Evolutionary conservation across 108 stramenopile species (phyloP).

Genomic region (Bacterosira constricta): DNA sequence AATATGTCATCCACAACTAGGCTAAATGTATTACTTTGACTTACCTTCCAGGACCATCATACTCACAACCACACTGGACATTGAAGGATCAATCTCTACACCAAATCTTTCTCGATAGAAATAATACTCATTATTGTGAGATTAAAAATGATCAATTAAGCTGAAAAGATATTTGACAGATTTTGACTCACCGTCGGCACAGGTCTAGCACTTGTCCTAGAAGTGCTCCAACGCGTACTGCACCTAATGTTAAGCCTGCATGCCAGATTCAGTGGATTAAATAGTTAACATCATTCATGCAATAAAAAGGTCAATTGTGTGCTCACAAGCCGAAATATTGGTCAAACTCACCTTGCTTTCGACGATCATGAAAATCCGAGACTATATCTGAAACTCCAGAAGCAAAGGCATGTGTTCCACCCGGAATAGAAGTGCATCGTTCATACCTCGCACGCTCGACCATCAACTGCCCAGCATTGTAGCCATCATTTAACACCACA

Average conservation of each 20-base stretch:
- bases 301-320: too few species aligned
- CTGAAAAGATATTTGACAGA: too few species aligned
- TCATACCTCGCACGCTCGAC: constrained; percentile 89
- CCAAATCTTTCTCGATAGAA: too few species aligned
- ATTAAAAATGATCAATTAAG: too few species aligned
- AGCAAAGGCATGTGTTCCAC: constrained; percentile 84
- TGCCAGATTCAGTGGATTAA: neutral
- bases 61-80: constrained; percentile 85
- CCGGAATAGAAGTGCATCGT: constrained; percentile 75
- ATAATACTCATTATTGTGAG: too few species aligned
- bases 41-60: constrained; percentile 90
- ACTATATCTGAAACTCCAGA: constrained; percentile 76
- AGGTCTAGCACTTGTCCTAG: constrained; percentile 78
- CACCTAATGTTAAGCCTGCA: constrained; percentile 77
- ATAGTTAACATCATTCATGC: too few species aligned
- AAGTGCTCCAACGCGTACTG: constrained; percentile 81
- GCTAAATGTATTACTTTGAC: too few species aligned
- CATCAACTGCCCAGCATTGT: constrained; percentile 84
- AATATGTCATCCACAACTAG: too few species aligned
- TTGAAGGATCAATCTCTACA: constrained; percentile 92
- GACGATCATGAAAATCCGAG: constrained; percentile 85
- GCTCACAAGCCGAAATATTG: neutral
- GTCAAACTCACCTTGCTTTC: constrained; percentile 52
- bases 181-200: too few species aligned
- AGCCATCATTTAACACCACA: constrained; percentile 84